Evolutionary conservation across 371 early-diverging fungal species (phyloP).

Genomic region (Synchytrium microbalum): DNA sequence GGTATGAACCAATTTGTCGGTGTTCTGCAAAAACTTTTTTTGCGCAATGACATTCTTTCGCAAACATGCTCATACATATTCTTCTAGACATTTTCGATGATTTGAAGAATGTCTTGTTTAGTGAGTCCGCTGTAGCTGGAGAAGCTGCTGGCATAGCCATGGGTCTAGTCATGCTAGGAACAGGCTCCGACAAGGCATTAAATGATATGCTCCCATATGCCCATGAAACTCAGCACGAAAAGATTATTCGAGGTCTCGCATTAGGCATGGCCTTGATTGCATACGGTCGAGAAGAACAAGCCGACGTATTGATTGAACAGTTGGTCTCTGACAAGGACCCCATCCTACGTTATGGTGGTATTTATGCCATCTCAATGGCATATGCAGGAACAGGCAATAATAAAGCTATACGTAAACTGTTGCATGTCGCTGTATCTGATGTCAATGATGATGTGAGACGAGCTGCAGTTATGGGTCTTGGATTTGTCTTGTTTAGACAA

Average conservation of each 20-base stretch:
- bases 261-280: constrained; percentile 90
- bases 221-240: constrained; percentile 95
- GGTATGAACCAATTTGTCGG: constrained; percentile 25
- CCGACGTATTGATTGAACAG: constrained; percentile 77
- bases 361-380: constrained; percentile 93
- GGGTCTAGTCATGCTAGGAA: constrained; percentile 96
- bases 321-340: constrained; percentile 88
- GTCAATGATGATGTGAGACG: constrained; percentile 98
- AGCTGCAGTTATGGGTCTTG: constrained; percentile 94
- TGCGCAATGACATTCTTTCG: not conserved
- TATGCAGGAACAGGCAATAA: constrained; percentile 97
- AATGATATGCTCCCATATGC: constrained; percentile 94
- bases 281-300: constrained; percentile 91
- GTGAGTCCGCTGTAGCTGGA: constrained; percentile 92
- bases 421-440: constrained; percentile 96
- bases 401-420: constrained; percentile 82
- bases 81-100: constrained; percentile 67
- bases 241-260: constrained; percentile 93
- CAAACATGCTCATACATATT: not conserved
- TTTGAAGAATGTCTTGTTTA: constrained; percentile 77
- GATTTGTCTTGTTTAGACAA: constrained; percentile 86
- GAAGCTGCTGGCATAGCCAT: constrained; percentile 97
- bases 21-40: not conserved
- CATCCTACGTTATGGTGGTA: constrained; percentile 90
- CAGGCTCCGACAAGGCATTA: constrained; percentile 68